Base-by-base conservation (phyloP, 2,329 filamentous ascomycete species). In the Diaporthe vaccinii region DNA sequence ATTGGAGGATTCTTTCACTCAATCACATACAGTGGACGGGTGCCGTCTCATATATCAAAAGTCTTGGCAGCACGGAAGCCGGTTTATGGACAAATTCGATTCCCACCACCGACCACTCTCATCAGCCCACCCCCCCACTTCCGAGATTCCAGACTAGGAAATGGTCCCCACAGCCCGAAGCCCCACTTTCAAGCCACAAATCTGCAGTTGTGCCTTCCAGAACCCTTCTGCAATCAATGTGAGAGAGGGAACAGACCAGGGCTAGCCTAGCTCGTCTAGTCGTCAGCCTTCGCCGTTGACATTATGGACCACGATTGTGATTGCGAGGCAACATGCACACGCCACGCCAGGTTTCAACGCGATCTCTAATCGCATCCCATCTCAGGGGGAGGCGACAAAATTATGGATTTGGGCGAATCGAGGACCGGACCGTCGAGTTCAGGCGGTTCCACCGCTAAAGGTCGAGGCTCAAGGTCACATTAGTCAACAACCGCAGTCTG, bases 121-220 rank as follows among this genome's bases (percentile, higher is more conserved):
- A n/a, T 72, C 57, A 75, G 62, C 10, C 10, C 39, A 65, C 36
- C 71, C 44, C 68, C 74, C 74, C 71, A 76, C 74, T 76, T 70
- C 74, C 74, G 74, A 53, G 36, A 58, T 59, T 34, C 57, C 74
- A 65, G 46, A 53, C 59, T 57, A 20, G 74, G 74, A 31, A 44
- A 28, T 53, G 20, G 20, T 55, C 58, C n/a, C 70, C 70, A 73
- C 70, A 73, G 6, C 28, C 10, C n/a, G 17, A 10, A 39, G n/a
- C 7, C n/a, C 61, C 36, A 62, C 34, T 44, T 28, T 20, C 68
- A 39, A 65, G 71, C 34, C 12, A 34, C 36, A 36, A 17, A 28
- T 73, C 71, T 49, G 41, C 46, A 20, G 25, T 39, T 72, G 73
- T 68, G 62, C 57, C 70, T 75, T 73, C 74, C 44, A 53, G 72